Percentiles rank a stretch among this genome's conserved stretches.
These are phyloP conservation scores for Chlamydomonas applanata DNA, from an alignment of 139 green algal genomes.

Conservation along the genomic window DNA sequence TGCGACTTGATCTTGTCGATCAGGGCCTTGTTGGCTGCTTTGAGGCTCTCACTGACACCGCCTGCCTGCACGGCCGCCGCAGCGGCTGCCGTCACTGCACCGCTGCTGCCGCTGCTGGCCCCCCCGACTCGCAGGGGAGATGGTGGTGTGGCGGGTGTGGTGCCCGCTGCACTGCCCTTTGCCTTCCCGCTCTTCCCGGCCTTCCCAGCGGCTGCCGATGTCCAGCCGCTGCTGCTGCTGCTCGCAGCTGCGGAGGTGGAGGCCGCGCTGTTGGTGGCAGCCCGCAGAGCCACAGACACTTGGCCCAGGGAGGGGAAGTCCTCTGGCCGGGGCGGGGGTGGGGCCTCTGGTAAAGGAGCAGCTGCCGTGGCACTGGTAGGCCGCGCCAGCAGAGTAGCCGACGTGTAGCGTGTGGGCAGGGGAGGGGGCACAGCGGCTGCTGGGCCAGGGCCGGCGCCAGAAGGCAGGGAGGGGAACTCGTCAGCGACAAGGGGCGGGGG, in stretches of 20 bases:
- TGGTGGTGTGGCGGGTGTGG: not conserved
- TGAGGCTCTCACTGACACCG: constrained; percentile 55
- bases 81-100: not conserved
- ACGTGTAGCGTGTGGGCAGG: too few relatives aligned
- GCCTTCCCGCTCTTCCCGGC: not conserved
- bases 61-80: not conserved
- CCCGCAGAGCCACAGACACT: not conserved
- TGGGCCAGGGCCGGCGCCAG: too few relatives aligned
- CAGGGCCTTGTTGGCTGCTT: constrained; percentile 65
- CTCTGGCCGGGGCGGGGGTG: not conserved
- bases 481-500: too few relatives aligned
- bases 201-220: not conserved
- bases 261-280: not conserved
- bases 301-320: constrained; percentile 39
- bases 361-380: too few relatives aligned
- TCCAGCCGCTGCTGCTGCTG: not conserved
- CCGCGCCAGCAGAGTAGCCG: too few relatives aligned
- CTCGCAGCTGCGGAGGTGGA: not conserved
- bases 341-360: not conserved
- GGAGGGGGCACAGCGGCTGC: too few relatives aligned
- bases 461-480: too few relatives aligned
- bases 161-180: not conserved
- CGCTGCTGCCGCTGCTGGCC: not conserved
- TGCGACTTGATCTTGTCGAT: constrained; percentile 57
- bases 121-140: not conserved